These are phyloP conservation scores for Aspergillus ruber DNA, from an alignment of 2,329 filamentous ascomycete genomes.

Conservation along the genomic window DNA sequence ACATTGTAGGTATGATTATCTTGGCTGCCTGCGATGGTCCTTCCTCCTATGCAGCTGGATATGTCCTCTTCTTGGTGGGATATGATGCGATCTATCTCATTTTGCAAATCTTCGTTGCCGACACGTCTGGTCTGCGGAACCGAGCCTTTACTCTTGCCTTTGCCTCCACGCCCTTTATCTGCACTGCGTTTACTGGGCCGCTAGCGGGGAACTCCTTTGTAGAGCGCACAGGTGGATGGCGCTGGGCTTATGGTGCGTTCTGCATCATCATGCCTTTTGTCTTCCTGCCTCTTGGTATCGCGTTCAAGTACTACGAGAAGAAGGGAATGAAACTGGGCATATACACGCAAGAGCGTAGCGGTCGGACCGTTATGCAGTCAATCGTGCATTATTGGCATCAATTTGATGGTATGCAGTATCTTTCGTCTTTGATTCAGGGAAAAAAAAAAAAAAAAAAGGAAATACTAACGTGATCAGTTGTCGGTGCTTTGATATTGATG, in stretches of 20 bases:
- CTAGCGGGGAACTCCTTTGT: constrained; percentile 47
- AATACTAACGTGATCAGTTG: constrained; percentile 22
- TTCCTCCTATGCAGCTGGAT: constrained; percentile 56
- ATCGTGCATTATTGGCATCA: constrained; percentile 52
- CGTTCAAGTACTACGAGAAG: constrained; percentile 51
- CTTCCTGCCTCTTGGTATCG: constrained; percentile 48
- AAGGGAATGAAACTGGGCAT: constrained; percentile 54
- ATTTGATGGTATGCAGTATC: constrained; percentile 48
- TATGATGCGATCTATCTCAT: constrained; percentile 50
- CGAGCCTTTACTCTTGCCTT: constrained; percentile 56
- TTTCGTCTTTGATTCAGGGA: background rate
- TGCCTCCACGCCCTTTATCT: constrained; percentile 55
- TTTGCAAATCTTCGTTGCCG: constrained; percentile 56
- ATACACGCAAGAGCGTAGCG: constrained; percentile 37
- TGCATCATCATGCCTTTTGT: constrained; percentile 54
- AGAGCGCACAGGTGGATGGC: constrained; percentile 44
- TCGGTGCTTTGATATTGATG: constrained; percentile 56
- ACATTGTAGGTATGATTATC: constrained; percentile 50
- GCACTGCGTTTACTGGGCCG: constrained; percentile 52
- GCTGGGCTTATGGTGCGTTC: constrained; percentile 59
- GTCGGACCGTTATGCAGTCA: constrained; percentile 44
- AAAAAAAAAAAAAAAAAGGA: background rate
- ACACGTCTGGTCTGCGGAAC: constrained; percentile 56
- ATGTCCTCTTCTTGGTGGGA: constrained; percentile 58
- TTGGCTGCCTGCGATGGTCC: constrained; percentile 57